Evolutionary conservation across 2,329 filamentous ascomycete species (phyloP).

Genomic region (Calonectria hongkongensis): DNA sequence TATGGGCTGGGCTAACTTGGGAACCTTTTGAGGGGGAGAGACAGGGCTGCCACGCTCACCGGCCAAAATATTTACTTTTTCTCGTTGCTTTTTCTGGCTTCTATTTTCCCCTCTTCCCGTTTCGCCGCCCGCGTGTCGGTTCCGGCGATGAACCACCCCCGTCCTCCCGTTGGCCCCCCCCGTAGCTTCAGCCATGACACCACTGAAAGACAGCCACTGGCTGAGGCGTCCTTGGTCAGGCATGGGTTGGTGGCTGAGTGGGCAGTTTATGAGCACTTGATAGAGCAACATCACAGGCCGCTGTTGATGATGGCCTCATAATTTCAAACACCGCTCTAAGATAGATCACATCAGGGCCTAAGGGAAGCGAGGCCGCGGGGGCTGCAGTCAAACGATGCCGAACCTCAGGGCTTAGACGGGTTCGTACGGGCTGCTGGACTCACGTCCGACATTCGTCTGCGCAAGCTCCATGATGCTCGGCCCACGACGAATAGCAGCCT

Average conservation of each 20-base stretch:
- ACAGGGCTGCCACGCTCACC: constrained; percentile 47
- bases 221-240: constrained; percentile 38
- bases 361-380: constrained; percentile 44
- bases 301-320: constrained; percentile 54
- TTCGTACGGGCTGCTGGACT: constrained; percentile 41
- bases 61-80: constrained; percentile 41
- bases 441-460: constrained; percentile 40
- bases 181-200: constrained; percentile 51
- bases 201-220: constrained; percentile 48
- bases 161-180: constrained; percentile 29
- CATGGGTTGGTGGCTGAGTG: constrained; percentile 54
- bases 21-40: constrained; percentile 16
- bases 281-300: constrained; percentile 50
- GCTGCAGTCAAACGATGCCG: constrained; percentile 55
- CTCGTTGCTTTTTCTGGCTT: constrained; percentile 41
- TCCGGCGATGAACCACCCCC: constrained; percentile 44
- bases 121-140: constrained; percentile 48
- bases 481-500: constrained; percentile 49
- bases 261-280: constrained; percentile 49
- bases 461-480: constrained; percentile 47
- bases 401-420: constrained; percentile 47
- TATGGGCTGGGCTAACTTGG: constrained; percentile 27
- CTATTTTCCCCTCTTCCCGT: constrained; percentile 39
- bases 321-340: constrained; percentile 47
- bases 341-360: constrained; percentile 51